A percentile compares a stretch with the other conserved stretches of the same genome.
These are phyloP conservation scores for Candida mesenterica DNA, from an alignment of 1,139 yeast genomes.

Conservation along the genomic window DNA sequence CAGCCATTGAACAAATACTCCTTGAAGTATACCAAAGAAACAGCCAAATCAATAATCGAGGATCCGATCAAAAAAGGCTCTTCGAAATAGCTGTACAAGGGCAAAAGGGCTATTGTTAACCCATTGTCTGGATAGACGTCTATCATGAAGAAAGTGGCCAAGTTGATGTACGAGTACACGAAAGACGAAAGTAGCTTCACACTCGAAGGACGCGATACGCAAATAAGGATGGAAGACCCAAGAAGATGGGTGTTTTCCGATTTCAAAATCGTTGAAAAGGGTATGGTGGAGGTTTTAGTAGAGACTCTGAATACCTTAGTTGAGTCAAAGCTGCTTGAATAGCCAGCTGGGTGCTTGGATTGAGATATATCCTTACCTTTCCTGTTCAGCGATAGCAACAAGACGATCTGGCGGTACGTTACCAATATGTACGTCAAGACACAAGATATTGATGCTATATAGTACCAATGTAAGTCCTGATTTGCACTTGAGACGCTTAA, in stretches of 20 bases:
- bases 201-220: slow-evolving; percentile 20
- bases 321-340: too few species aligned
- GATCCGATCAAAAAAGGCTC: slow-evolving; percentile 35
- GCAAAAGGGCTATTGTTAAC: slow-evolving; percentile 31
- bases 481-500: slow-evolving; percentile 2
- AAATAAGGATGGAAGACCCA: slow-evolving; percentile 34
- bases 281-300: slow-evolving; percentile 12
- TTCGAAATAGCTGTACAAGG: slow-evolving; percentile 35
- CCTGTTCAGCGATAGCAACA: slow-evolving; percentile 5
- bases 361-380: not conserved
- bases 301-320: not conserved
- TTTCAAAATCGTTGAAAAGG: slow-evolving; percentile 33
- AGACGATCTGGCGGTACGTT: slow-evolving; percentile 18
- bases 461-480: slow-evolving; percentile 7
- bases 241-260: slow-evolving; percentile 50
- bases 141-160: slow-evolving; percentile 32
- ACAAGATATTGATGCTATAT: slow-evolving; percentile 10
- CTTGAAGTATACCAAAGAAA: slow-evolving; percentile 26
- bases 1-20: slow-evolving; percentile 25
- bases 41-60: slow-evolving; percentile 37
- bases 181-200: slow-evolving; percentile 44
- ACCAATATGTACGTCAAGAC: slow-evolving; percentile 22
- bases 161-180: slow-evolving; percentile 46
- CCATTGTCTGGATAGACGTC: slow-evolving; percentile 34
- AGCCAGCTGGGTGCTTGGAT: too few species aligned